A percentile compares a stretch with the other conserved stretches of the same genome.
Conservation (phyloP, 176 grass and related monocot species). For the Oryza meyeriana region DNA sequence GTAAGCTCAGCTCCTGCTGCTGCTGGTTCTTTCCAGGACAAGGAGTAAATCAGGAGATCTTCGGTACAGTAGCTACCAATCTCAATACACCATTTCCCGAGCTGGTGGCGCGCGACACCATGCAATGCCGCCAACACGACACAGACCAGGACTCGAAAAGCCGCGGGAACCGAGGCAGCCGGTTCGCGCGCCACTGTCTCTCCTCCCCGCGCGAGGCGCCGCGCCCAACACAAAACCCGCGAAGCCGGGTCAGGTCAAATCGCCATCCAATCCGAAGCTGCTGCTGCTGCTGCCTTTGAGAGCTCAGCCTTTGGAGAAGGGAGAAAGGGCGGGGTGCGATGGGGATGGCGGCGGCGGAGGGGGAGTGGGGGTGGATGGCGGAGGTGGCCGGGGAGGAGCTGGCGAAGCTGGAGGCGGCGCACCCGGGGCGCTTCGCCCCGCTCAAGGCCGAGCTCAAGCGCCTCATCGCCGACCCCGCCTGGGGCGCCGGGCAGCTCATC, state of each 20-base stretch:
- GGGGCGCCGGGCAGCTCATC: neutral
- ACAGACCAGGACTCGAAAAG: constrained; percentile 45
- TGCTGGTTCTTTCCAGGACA: too few species aligned
- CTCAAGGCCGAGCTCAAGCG: constrained; percentile 78
- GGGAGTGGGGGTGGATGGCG: constrained; percentile 57
- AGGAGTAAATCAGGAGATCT: too few species aligned
- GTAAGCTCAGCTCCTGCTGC: too few species aligned
- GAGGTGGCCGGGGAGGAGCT: constrained; percentile 73
- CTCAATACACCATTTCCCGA: too few species aligned
- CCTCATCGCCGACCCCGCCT: constrained; percentile 53
- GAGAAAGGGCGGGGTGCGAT: neutral
- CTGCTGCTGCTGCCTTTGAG: neutral
- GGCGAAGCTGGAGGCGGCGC: constrained; percentile 61
- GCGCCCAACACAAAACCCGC: neutral
- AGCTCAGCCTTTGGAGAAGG: neutral
- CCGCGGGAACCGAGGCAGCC: constrained; percentile 25
- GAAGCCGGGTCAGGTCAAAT: too few species aligned
- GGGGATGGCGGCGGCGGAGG: constrained; percentile 17
- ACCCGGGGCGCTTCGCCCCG: constrained; percentile 63
- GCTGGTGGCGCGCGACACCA: neutral
- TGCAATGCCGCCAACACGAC: neutral
- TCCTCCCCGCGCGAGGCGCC: neutral
- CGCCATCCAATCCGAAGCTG: neutral
- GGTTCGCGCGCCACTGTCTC: too few species aligned
- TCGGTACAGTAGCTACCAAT: too few species aligned